A percentile compares a stretch with the other conserved stretches of the same genome.
Conservation (phyloP, 1,284 basidiomycete genomes). For the Golubevia sp. region DNA sequence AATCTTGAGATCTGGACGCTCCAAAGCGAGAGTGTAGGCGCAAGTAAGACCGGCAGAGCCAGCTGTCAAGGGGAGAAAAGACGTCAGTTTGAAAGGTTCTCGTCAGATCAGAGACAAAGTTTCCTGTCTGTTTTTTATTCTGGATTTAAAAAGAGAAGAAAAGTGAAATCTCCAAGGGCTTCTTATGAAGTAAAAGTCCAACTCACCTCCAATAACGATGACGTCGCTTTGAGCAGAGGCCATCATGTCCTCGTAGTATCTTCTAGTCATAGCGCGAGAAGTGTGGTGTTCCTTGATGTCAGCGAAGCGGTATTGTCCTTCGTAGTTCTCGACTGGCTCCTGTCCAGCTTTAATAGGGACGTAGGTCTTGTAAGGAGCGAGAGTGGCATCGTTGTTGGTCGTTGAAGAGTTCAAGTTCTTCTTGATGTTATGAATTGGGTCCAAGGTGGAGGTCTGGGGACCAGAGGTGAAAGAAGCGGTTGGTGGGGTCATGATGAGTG, state of each 20-base stretch:
- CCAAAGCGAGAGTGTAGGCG: slow-evolving; percentile 71
- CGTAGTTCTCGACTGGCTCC: slow-evolving; percentile 50
- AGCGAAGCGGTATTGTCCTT: slow-evolving; percentile 44
- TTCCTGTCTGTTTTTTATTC: no score
- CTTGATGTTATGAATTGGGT: slow-evolving; percentile 27
- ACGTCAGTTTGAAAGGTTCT: no score
- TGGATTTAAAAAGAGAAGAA: no score
- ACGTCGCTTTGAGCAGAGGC: slow-evolving; percentile 7
- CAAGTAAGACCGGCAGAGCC: slow-evolving; percentile 79
- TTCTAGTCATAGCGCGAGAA: slow-evolving; percentile 46
- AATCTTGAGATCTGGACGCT: slow-evolving; percentile 76
- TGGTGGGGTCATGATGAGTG: slow-evolving; percentile 35
- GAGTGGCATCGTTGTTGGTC: slow-evolving; percentile 9
- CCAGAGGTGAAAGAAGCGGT: slow-evolving; percentile 26
- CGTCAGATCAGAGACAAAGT: no score
- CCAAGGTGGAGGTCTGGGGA: slow-evolving; percentile 5
- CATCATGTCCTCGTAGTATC: slow-evolving; percentile 55
- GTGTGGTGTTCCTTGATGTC: slow-evolving; percentile 55
- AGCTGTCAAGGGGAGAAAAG: no score
- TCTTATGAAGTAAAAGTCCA: no score
- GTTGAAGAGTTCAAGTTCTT: slow-evolving; percentile 13
- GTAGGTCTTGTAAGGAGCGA: slow-evolving; percentile 20
- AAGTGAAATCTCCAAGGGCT: no score
- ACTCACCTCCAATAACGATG: no score
- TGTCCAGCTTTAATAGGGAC: slow-evolving; percentile 41